These are phyloP conservation scores for Mucuna pruriens DNA, from an alignment of 306 rosid genomes.

Conservation along the genomic window DNA sequence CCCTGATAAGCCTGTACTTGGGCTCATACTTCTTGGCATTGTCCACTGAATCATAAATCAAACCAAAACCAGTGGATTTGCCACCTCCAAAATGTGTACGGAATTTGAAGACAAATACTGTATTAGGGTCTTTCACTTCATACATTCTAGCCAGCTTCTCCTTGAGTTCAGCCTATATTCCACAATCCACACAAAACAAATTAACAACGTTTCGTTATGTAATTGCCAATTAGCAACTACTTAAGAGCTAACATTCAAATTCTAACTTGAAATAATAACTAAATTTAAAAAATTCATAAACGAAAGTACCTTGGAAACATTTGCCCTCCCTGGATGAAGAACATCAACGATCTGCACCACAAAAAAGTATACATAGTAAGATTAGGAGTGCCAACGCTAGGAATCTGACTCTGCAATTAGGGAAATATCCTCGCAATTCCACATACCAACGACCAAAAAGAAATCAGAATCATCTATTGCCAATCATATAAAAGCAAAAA, in stretches of 20 bases:
- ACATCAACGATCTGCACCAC: slow-evolving; percentile 72
- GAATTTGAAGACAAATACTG: slow-evolving; percentile 89
- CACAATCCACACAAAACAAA: background rate
- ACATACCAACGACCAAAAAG: background rate
- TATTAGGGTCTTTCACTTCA: slow-evolving; percentile 80
- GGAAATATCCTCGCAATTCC: background rate
- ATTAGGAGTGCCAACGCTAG: background rate
- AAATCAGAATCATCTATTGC: background rate
- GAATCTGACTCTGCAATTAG: background rate
- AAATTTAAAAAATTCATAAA: background rate
- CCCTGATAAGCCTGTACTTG: slow-evolving; percentile 95
- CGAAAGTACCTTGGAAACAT: slow-evolving; percentile 76
- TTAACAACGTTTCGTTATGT: background rate
- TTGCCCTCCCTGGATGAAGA: slow-evolving; percentile 93
- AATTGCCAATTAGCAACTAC: background rate
- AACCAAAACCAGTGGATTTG: slow-evolving; percentile 90
- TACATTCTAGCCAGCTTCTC: slow-evolving; percentile 80
- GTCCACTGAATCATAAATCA: slow-evolving; percentile 90
- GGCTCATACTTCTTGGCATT: slow-evolving; percentile 94
- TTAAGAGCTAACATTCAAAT: background rate
- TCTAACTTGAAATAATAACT: background rate
- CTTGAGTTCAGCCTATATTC: slow-evolving; percentile 80
- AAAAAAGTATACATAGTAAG: background rate
- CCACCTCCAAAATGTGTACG: slow-evolving; percentile 97
- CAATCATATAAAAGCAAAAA: background rate